Evolutionary conservation across 2,329 filamentous ascomycete genomes (phyloP).

Genomic region (Fusarium circinatum): DNA sequence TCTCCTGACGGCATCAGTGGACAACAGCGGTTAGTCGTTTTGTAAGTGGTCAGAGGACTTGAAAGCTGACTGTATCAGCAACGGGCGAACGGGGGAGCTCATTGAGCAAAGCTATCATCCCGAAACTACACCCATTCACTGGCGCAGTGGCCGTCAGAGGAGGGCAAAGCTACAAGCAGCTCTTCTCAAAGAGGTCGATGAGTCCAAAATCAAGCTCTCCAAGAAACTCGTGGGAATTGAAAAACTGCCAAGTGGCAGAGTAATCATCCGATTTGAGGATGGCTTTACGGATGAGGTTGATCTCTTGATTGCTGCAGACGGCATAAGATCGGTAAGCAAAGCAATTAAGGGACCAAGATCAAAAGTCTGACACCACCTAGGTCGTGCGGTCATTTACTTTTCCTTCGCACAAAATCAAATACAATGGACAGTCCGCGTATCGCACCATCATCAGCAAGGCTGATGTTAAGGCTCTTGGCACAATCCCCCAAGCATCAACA

Average conservation of each 20-base stretch:
- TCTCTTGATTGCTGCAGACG: conserved; percentile 62
- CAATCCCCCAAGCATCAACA: conserved; percentile 42
- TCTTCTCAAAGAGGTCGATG: conserved; percentile 57
- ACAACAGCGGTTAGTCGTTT: conserved; percentile 37
- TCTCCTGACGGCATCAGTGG: conserved; percentile 40
- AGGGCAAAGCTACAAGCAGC: conserved; percentile 59
- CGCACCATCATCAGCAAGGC: conserved; percentile 45
- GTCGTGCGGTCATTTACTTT: conserved; percentile 54
- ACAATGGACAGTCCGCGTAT: conserved; percentile 52
- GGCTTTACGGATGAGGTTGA: conserved; percentile 53
- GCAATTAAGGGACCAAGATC: not conserved
- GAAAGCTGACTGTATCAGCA: conserved; percentile 30
- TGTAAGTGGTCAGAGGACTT: rapidly evolving
- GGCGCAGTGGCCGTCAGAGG: conserved; percentile 43
- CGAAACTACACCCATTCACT: conserved; percentile 39
- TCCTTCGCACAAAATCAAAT: conserved; percentile 55
- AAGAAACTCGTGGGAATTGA: conserved; percentile 56
- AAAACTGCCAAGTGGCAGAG: conserved; percentile 49
- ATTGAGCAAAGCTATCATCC: conserved; percentile 37
- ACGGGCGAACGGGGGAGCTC: conserved; percentile 47
- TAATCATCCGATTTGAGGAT: conserved; percentile 59
- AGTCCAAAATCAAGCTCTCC: conserved; percentile 55
- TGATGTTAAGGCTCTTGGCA: conserved; percentile 43
- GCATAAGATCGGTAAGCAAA: conserved; percentile 58
- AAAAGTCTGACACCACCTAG: conserved; percentile 34